phyloP scores from a whole-genome alignment of 169 alveolate species.

The Theileria equi region DNA sequence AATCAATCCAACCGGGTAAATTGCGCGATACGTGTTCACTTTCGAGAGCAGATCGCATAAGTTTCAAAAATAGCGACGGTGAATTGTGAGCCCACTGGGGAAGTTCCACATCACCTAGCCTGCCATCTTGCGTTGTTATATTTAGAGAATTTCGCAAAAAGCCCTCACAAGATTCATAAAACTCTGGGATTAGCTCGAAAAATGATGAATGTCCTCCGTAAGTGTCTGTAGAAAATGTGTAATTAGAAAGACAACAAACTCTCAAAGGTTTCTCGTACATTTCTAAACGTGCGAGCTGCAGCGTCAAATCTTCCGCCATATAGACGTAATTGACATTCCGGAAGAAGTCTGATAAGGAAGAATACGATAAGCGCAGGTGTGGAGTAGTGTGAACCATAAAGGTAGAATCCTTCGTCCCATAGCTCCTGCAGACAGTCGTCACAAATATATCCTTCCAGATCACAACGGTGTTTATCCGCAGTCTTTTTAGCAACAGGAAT shows the following conservation, averaged over 20 bases:
- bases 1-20: constrained; percentile 94
- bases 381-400: constrained; percentile 96
- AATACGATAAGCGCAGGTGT: constrained; percentile 96
- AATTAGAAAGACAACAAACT: constrained; percentile 53
- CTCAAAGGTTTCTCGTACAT: constrained; percentile 67
- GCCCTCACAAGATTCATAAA: constrained; percentile 81
- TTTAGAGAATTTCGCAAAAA: constrained; percentile 83
- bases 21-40: constrained; percentile 88
- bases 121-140: constrained; percentile 71
- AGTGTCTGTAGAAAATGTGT: constrained; percentile 42
- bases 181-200: constrained; percentile 92
- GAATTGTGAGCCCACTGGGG: constrained; percentile 84
- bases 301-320: constrained; percentile 89
- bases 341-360: constrained; percentile 90
- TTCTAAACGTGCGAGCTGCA: constrained; percentile 73
- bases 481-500: neutral
- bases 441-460: constrained; percentile 32
- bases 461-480: constrained; percentile 26
- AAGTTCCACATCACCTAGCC: constrained; percentile 80
- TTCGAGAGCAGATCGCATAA: constrained; percentile 91
- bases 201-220: constrained; percentile 81
- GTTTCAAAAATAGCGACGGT: constrained; percentile 69
- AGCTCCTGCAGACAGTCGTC: constrained; percentile 40
- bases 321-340: constrained; percentile 91
- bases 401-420: constrained; percentile 77